phyloP scores from a whole-genome alignment of 768 basidiomycete species.

The Chalciporus sphaerocephalus region DNA sequence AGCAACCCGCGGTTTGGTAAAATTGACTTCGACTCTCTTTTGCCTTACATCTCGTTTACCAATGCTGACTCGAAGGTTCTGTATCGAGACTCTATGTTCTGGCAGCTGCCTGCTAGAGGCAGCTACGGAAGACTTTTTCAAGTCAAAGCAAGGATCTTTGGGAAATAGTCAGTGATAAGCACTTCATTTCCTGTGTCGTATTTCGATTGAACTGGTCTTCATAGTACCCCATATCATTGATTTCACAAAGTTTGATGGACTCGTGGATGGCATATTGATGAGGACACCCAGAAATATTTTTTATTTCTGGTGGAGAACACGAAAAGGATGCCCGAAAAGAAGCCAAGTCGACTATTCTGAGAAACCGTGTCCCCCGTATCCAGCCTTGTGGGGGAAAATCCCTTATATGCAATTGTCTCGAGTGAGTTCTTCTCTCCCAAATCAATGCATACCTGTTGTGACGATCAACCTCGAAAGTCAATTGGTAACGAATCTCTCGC shows the following conservation, averaged over 20 bases:
- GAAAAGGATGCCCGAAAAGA: background rate
- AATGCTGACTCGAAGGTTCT: background rate
- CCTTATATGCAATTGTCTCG: background rate
- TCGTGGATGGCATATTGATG: background rate
- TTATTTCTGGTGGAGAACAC: background rate
- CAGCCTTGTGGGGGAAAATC: background rate
- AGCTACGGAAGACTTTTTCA: background rate
- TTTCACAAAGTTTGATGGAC: conserved; percentile 7
- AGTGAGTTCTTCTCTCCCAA: background rate
- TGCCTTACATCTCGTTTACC: background rate
- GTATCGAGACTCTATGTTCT: background rate
- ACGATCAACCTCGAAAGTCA: background rate
- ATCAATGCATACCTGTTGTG: background rate
- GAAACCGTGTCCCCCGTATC: background rate
- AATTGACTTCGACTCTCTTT: background rate
- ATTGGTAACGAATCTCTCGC: background rate
- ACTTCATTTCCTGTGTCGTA: background rate
- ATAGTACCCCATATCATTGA: conserved; percentile 6
- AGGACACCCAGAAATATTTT: background rate
- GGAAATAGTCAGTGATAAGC: conserved; percentile 3
- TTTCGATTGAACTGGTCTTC: background rate
- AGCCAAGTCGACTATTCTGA: background rate
- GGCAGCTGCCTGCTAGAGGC: conserved; percentile 1
- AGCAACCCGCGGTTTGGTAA: conserved; percentile 5
- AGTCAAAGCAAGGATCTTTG: background rate